These are phyloP conservation scores for Babesia bigemina DNA, from an alignment of 169 alveolate genomes.

Conservation along the genomic window DNA sequence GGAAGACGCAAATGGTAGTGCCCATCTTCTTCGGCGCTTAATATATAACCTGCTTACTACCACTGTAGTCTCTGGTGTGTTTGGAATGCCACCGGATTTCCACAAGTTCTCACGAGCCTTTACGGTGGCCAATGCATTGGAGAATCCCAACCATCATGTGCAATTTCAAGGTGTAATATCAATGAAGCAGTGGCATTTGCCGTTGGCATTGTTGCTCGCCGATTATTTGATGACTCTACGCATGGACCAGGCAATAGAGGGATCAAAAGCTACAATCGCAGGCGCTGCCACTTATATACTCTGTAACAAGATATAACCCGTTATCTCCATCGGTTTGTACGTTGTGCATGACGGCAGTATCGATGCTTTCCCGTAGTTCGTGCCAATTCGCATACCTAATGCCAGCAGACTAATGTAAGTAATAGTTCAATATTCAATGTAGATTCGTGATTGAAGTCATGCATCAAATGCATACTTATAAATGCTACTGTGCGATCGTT, in stretches of 20 bases:
- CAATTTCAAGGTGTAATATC: slow-evolving; percentile 25
- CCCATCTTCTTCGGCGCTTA: slow-evolving; percentile 17
- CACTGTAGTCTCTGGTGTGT: not conserved
- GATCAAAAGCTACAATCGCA: slow-evolving; percentile 28
- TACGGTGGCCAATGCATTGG: slow-evolving; percentile 15
- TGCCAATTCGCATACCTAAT: no score
- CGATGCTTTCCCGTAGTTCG: no score
- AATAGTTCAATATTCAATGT: no score
- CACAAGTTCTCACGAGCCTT: slow-evolving; percentile 46
- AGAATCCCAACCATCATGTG: slow-evolving; percentile 27
- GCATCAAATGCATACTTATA: no score
- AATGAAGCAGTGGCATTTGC: slow-evolving; percentile 42
- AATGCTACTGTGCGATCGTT: no score
- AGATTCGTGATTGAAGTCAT: no score
- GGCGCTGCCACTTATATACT: slow-evolving; percentile 12
- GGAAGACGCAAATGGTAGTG: slow-evolving; percentile 19
- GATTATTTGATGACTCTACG: slow-evolving; percentile 45
- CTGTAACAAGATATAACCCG: slow-evolving; percentile 20
- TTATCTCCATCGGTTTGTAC: no score
- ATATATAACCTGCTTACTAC: not conserved
- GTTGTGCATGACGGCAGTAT: no score
- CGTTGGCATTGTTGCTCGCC: slow-evolving; percentile 37
- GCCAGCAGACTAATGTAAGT: no score
- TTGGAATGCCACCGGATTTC: slow-evolving; percentile 30
- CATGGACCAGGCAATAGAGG: slow-evolving; percentile 28